Percentiles rank a stretch among this genome's conserved stretches.
phyloP scores from a whole-genome alignment of 768 basidiomycete species.

The Lyophyllum decastes region DNA sequence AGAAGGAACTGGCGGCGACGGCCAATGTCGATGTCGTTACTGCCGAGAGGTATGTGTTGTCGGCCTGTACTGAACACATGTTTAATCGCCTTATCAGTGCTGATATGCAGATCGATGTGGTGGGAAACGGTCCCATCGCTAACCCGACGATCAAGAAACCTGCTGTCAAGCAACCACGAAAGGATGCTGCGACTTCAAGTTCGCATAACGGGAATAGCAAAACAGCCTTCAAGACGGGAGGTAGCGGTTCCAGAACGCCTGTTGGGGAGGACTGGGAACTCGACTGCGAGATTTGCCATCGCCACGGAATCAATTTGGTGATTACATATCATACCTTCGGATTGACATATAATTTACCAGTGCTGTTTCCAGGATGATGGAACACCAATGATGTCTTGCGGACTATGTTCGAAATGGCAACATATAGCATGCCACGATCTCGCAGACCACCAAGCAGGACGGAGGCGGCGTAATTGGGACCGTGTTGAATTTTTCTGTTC shows the following conservation, averaged over 20 bases:
- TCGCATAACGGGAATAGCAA: conserved; percentile 4
- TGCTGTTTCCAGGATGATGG: conserved; percentile 66
- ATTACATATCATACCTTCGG: conserved; percentile 19
- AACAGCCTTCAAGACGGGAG: background rate
- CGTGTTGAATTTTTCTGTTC: conserved; percentile 80
- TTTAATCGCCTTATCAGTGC: background rate
- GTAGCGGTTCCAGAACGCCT: conserved; percentile 50
- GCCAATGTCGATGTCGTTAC: conserved; percentile 11
- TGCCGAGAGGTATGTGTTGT: conserved; percentile 8
- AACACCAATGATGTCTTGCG: conserved; percentile 79
- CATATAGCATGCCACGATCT: conserved; percentile 85
- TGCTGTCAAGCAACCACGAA: conserved; percentile 7
- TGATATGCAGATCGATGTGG: conserved; percentile 8
- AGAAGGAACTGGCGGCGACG: conserved; percentile 26
- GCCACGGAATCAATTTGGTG: conserved; percentile 73
- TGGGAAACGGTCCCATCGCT: background rate
- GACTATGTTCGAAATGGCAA: conserved; percentile 84
- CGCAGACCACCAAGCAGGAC: conserved; percentile 64
- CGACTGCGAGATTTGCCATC: conserved; percentile 84
- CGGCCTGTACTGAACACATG: background rate
- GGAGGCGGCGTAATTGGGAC: conserved; percentile 79
- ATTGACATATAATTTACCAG: background rate
- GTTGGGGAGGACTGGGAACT: conserved; percentile 77
- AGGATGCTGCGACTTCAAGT: background rate
- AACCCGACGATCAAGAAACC: background rate